Percentiles rank a stretch among this genome's conserved stretches.
Conservation (phyloP, 2,329 filamentous ascomycete species). For the Alternaria triticimaculans region DNA sequence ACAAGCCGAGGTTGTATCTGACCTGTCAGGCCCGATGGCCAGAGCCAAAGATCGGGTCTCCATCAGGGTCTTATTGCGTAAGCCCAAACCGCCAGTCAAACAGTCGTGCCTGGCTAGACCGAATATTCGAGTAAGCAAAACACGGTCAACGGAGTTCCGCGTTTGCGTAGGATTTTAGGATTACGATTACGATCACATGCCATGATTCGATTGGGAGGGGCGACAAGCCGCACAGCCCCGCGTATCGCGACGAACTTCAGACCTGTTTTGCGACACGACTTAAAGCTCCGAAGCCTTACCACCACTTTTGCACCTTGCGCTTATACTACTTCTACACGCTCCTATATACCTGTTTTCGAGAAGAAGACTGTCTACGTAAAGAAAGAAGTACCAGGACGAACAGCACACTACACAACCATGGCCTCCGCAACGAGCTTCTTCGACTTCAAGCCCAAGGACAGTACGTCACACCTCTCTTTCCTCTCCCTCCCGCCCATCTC, state of each 20-base stretch:
- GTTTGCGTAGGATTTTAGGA: background rate
- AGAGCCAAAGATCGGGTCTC: background rate
- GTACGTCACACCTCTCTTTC: slow-evolving; percentile 58
- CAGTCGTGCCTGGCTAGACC: background rate
- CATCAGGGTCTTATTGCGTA: background rate
- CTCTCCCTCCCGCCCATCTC: background rate
- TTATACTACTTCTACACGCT: background rate
- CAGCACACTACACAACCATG: slow-evolving; percentile 56
- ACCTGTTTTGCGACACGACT: background rate
- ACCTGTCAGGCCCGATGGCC: background rate
- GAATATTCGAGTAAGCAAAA: background rate
- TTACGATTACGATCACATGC: slow-evolving; percentile 5
- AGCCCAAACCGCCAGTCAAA: background rate
- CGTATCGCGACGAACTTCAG: slow-evolving; percentile 6
- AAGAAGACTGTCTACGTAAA: background rate
- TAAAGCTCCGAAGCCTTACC: background rate
- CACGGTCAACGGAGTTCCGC: background rate
- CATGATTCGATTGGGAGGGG: slow-evolving; percentile 15
- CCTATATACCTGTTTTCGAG: background rate
- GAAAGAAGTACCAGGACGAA: background rate
- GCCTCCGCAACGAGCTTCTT: slow-evolving; percentile 75
- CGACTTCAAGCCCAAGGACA: slow-evolving; percentile 84
- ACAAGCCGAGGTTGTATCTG: slow-evolving; percentile 2
- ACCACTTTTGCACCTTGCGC: background rate
- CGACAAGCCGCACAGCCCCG: slow-evolving; percentile 16